phyloP scores from a whole-genome alignment of 148 eudicot species.

The Gaultheria prostrata region DNA sequence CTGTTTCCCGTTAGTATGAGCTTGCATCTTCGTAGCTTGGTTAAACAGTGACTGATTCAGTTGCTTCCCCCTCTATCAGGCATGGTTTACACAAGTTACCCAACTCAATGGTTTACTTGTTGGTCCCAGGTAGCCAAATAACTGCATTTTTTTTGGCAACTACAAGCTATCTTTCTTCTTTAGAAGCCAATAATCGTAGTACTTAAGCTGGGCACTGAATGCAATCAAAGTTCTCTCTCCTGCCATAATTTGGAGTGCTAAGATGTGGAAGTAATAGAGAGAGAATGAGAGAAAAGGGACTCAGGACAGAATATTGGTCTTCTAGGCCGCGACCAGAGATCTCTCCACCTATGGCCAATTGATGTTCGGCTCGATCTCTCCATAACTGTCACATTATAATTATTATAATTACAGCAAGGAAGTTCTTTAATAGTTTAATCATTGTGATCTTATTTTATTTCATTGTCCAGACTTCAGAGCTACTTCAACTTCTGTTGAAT shows the following conservation, averaged over 20 bases:
- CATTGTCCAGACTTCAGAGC: background rate
- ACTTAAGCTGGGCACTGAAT: background rate
- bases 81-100: slow-evolving; percentile 96
- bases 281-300: background rate
- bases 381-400: background rate
- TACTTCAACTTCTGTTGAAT: slow-evolving; percentile 5
- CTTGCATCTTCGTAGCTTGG: slow-evolving; percentile 7
- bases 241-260: background rate
- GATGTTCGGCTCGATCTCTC: slow-evolving; percentile 3
- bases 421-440: background rate
- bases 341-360: background rate
- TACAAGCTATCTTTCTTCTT: background rate
- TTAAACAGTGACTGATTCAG: slow-evolving; percentile 19
- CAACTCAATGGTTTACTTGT: slow-evolving; percentile 74
- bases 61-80: slow-evolving; percentile 43
- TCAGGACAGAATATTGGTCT: background rate
- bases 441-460: background rate
- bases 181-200: background rate
- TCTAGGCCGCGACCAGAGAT: background rate
- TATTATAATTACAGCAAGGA: background rate
- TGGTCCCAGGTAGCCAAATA: slow-evolving; percentile 73
- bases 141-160: background rate
- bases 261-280: background rate
- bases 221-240: background rate
- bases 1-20: background rate